Conservation (phyloP, 108 stramenopile genomes). For the Schizochytrium sp. region DNA sequence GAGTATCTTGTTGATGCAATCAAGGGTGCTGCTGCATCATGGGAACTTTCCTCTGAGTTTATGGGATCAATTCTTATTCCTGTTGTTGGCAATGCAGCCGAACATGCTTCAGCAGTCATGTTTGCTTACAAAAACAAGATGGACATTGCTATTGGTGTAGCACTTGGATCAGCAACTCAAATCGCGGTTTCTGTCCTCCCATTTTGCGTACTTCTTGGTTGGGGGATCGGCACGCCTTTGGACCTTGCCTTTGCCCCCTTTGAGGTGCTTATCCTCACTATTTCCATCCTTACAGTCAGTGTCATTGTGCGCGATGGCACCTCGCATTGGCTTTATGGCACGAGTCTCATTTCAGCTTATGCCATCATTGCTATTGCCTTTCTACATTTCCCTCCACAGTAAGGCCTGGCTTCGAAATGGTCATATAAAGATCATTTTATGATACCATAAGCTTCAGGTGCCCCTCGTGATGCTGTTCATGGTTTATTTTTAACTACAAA, state of each 20-base stretch:
- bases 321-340: constrained; percentile 43
- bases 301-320: constrained; percentile 39
- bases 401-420: too few species aligned
- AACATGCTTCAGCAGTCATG: constrained; percentile 92
- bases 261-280: constrained; percentile 69
- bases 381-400: neutral
- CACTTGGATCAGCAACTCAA: constrained; percentile 94
- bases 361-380: constrained; percentile 24
- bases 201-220: constrained; percentile 89
- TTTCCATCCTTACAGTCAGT: constrained; percentile 31
- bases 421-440: too few species aligned
- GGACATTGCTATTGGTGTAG: constrained; percentile 95
- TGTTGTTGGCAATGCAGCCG: constrained; percentile 96
- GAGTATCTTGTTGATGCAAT: constrained; percentile 93
- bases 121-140: constrained; percentile 95
- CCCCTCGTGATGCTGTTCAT: too few species aligned
- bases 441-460: too few species aligned
- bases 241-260: constrained; percentile 87
- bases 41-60: constrained; percentile 87
- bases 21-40: constrained; percentile 87
- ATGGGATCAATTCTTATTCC: constrained; percentile 93
- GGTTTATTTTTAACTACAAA: too few species aligned
- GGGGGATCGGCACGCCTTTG: constrained; percentile 87
- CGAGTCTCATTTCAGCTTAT: neutral
- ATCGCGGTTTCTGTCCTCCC: constrained; percentile 94